phyloP scores from a whole-genome alignment of 2,329 filamentous ascomycete species.

The Arthrobotrys sphaeroides region DNA sequence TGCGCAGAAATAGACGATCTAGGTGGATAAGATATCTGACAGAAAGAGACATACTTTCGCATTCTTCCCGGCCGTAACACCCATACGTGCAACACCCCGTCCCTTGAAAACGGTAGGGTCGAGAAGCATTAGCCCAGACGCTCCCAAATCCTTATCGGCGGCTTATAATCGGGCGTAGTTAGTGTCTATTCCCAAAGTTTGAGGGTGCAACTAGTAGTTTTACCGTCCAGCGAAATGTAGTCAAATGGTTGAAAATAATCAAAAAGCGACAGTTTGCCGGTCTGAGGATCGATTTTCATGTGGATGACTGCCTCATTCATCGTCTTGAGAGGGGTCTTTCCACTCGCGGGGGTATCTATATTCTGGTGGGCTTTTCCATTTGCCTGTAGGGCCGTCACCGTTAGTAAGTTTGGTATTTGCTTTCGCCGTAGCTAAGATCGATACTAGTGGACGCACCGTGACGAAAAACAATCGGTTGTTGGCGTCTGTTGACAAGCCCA shows the following conservation, averaged over 20 bases:
- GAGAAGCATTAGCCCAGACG: conserved; percentile 62
- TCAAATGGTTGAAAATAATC: conserved; percentile 69
- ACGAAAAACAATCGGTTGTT: conserved; percentile 59
- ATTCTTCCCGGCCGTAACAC: conserved; percentile 66
- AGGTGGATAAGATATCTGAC: not conserved
- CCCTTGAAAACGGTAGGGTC: conserved; percentile 64
- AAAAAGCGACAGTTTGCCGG: conserved; percentile 64
- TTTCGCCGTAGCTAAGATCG: not conserved
- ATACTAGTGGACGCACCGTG: conserved; percentile 49
- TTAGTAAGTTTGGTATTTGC: not conserved
- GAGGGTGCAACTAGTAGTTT: not conserved
- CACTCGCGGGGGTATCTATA: conserved; percentile 60
- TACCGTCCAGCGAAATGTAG: conserved; percentile 62
- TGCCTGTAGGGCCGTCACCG: conserved; percentile 14
- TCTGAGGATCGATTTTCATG: conserved; percentile 54
- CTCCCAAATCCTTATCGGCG: conserved; percentile 66
- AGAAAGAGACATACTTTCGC: conserved; percentile 59
- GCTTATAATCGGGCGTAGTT: conserved; percentile 59
- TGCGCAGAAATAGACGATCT: too few species aligned
- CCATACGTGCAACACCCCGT: conserved; percentile 64
- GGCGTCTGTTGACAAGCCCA: conserved; percentile 60
- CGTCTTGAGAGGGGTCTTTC: conserved; percentile 59
- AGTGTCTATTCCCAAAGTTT: not conserved
- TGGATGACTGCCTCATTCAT: conserved; percentile 65
- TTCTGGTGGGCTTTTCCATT: conserved; percentile 58